phyloP scores from a whole-genome alignment of 2,329 filamentous ascomycete species.

The Fusarium armeniacum region DNA sequence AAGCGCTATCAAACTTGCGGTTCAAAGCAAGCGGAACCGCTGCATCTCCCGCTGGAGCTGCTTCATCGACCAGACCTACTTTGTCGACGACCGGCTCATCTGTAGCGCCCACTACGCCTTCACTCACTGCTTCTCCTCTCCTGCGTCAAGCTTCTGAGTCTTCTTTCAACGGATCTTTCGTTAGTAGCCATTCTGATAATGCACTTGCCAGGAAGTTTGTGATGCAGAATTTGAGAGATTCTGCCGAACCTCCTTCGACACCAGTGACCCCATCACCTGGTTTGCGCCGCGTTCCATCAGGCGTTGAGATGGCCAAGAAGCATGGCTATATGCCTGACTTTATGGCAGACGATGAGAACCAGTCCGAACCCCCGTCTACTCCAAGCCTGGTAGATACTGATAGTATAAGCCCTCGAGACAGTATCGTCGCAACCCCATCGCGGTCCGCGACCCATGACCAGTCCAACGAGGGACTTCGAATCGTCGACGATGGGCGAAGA shows the following conservation, averaged over 20 bases:
- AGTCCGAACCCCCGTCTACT: constrained; percentile 51
- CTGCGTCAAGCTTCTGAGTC: constrained; percentile 36
- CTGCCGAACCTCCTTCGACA: constrained; percentile 36
- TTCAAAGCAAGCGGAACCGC: constrained; percentile 41
- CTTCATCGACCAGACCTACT: constrained; percentile 19
- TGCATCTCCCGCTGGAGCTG: constrained; percentile 32
- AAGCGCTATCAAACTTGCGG: constrained; percentile 49
- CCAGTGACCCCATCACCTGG: constrained; percentile 35
- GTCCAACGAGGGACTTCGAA: constrained; percentile 49
- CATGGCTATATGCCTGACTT: constrained; percentile 50
- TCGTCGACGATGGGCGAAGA: constrained; percentile 48
- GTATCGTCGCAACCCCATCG: constrained; percentile 48
- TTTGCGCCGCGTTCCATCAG: constrained; percentile 46
- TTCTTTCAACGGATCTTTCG: constrained; percentile 42
- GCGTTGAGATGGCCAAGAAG: constrained; percentile 50
- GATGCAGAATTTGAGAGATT: constrained; percentile 41
- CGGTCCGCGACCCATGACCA: constrained; percentile 42
- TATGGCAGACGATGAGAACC: constrained; percentile 50
- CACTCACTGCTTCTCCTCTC: constrained; percentile 34
- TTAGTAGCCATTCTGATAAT: constrained; percentile 46
- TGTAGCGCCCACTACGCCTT: constrained; percentile 28
- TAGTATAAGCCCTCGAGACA: constrained; percentile 51
- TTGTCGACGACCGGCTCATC: constrained; percentile 30
- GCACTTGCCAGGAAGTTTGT: constrained; percentile 45
- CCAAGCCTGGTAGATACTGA: constrained; percentile 52